Conservation (phyloP, 441 rosid genomes). For the Raphanus hybrid region DNA sequence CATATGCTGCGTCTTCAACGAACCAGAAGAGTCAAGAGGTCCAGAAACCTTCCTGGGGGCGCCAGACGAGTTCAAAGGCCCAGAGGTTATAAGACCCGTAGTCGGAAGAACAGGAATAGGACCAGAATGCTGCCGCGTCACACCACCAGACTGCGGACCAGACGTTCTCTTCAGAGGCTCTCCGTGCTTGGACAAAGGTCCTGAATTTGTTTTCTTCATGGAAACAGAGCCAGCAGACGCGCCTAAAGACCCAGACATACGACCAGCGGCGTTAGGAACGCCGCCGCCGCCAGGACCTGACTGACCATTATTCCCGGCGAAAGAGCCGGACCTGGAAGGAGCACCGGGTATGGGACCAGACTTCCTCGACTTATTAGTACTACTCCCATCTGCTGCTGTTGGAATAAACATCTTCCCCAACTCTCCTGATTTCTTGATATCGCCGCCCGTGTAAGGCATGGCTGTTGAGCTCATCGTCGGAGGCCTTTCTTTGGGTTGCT, state of each 20-base stretch:
- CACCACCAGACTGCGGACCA: conserved; percentile 96
- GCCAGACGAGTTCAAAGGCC: conserved; percentile 92
- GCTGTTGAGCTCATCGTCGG: conserved; percentile 98
- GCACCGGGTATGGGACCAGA: conserved; percentile 91
- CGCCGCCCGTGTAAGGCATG: conserved; percentile 98
- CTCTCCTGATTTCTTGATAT: conserved; percentile 96
- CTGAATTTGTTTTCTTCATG: conserved; percentile 89
- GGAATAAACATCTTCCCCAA: conserved; percentile 98
- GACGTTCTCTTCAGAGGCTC: conserved; percentile 94
- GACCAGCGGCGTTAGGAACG: conserved; percentile 70
- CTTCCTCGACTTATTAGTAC: conserved; percentile 73
- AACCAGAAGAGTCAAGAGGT: conserved; percentile 84
- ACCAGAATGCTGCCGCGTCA: conserved; percentile 92
- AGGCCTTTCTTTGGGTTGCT: conserved; percentile 93
- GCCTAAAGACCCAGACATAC: conserved; percentile 78
- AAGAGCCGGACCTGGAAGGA: conserved; percentile 92
- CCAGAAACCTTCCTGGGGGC: conserved; percentile 96
- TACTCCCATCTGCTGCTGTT: conserved; percentile 74
- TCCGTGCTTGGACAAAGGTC: conserved; percentile 92
- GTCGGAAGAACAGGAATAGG: conserved; percentile 87
- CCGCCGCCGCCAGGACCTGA: conserved; percentile 80
- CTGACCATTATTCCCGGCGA: conserved; percentile 87
- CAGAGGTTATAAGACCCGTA: conserved; percentile 97
- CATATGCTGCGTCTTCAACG: conserved; percentile 70
- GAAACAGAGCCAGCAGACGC: conserved; percentile 73